Evolutionary conservation across 768 basidiomycete genomes (phyloP).

Genomic region (Candolleomyces efflorescens): DNA sequence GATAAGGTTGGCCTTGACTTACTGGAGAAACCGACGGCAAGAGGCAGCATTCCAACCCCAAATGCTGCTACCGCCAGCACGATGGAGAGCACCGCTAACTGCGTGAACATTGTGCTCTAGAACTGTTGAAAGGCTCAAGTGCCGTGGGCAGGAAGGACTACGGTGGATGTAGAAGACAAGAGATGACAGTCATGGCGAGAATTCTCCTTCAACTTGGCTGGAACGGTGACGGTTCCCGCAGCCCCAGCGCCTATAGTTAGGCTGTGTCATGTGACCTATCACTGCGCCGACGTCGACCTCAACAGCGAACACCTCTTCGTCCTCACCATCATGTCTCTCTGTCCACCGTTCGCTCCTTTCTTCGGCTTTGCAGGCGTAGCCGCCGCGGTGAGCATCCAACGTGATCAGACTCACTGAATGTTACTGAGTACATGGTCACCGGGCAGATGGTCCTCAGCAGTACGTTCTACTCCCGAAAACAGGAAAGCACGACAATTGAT

Average conservation of each 20-base stretch:
- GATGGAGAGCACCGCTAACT: constrained; percentile 53
- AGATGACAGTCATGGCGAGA: not conserved
- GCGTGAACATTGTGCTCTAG: constrained; percentile 28
- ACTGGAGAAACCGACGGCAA: constrained; percentile 73
- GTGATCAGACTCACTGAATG: not conserved
- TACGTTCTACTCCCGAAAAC: constrained; percentile 37
- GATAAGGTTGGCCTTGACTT: constrained; percentile 21
- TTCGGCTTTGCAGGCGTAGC: constrained; percentile 97
- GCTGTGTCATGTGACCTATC: constrained; percentile 3
- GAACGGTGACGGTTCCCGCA: not conserved
- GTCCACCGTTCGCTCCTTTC: constrained; percentile 95
- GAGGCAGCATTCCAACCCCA: constrained; percentile 66
- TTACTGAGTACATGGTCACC: not conserved
- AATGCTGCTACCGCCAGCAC: constrained; percentile 63
- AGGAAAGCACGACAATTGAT: constrained; percentile 4
- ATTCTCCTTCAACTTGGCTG: not conserved
- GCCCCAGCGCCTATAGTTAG: not conserved
- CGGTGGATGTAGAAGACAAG: not conserved
- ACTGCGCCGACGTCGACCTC: not conserved
- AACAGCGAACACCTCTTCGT: not conserved
- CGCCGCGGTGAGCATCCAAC: constrained; percentile 62
- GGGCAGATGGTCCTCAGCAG: constrained; percentile 95
- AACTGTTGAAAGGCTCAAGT: not conserved
- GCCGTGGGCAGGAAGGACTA: not conserved
- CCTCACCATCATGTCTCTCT: constrained; percentile 48